phyloP scores from a whole-genome alignment of 2,329 filamentous ascomycete genomes.

The Aspergillus sp. region DNA sequence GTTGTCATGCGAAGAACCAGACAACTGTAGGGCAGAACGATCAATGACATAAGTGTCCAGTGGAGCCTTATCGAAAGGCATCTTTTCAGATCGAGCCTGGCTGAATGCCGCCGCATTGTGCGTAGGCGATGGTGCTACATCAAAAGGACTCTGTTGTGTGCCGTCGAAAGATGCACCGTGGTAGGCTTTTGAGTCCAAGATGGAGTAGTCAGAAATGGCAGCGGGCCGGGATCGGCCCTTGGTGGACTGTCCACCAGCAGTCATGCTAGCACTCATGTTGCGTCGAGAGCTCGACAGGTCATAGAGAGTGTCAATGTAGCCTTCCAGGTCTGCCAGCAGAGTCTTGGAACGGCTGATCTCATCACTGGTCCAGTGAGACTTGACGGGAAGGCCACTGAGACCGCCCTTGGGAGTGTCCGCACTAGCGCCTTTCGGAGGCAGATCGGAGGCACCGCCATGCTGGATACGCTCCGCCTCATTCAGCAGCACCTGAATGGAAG shows the following conservation, averaged over 20 bases:
- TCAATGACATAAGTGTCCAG: constrained; percentile 42
- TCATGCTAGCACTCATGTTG: constrained; percentile 44
- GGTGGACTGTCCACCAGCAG: constrained; percentile 31
- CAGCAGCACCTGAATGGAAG: constrained; percentile 64
- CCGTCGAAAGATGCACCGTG: constrained; percentile 42
- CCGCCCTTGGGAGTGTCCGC: constrained; percentile 33
- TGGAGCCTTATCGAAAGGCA: constrained; percentile 25
- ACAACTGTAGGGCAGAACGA: constrained; percentile 42
- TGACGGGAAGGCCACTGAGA: constrained; percentile 37
- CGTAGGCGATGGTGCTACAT: constrained; percentile 27
- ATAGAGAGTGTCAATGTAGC: constrained; percentile 66
- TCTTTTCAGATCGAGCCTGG: constrained; percentile 21
- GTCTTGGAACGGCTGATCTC: constrained; percentile 59
- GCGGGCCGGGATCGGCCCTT: constrained; percentile 23
- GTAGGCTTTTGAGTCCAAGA: constrained; percentile 35
- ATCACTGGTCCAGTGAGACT: constrained; percentile 50
- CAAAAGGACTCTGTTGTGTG: constrained; percentile 30
- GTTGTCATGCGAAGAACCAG: constrained; percentile 42
- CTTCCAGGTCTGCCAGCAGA: constrained; percentile 62
- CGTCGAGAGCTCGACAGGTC: constrained; percentile 61
- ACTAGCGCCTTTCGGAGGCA: constrained; percentile 39
- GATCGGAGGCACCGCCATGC: constrained; percentile 44
- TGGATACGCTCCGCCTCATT: constrained; percentile 63
- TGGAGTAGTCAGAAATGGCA: constrained; percentile 27
- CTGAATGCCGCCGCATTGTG: constrained; percentile 11